Percentiles rank a stretch among this genome's conserved stretches.
These are phyloP conservation scores for Pseudogymnoascus sp. DNA, from an alignment of 2,329 filamentous ascomycete species.

Conservation along the genomic window DNA sequence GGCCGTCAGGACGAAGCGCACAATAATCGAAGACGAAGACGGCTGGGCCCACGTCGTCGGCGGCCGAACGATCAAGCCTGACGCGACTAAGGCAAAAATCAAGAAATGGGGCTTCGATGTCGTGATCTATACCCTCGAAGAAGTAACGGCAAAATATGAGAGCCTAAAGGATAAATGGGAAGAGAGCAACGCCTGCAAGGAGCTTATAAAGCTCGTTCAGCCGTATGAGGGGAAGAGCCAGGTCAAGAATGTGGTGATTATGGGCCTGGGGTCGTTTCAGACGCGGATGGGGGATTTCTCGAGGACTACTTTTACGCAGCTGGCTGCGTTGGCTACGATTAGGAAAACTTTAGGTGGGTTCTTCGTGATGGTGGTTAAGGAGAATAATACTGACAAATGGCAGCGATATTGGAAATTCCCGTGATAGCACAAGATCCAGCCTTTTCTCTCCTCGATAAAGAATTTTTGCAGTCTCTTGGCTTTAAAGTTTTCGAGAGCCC, in stretches of 20 bases:
- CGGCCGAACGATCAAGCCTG: not conserved
- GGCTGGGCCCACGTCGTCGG: conserved; percentile 32
- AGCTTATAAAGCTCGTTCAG: conserved; percentile 13
- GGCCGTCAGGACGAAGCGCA: conserved; percentile 25
- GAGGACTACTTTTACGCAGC: conserved; percentile 25
- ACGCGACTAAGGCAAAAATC: not conserved
- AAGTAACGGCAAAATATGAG: conserved; percentile 23
- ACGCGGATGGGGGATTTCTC: conserved; percentile 25
- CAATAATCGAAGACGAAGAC: conserved; percentile 25
- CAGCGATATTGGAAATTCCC: not conserved
- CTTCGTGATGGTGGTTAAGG: not conserved
- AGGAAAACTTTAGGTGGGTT: conserved; percentile 18
- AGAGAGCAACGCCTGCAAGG: conserved; percentile 17
- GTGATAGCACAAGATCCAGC: conserved; percentile 28
- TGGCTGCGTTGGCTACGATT: conserved; percentile 26
- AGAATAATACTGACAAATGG: not conserved
- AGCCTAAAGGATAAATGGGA: conserved; percentile 25
- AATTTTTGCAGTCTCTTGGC: conserved; percentile 23
- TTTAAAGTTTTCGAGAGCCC: conserved; percentile 26
- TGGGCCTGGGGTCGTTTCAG: conserved; percentile 29
- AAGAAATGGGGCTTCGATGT: conserved; percentile 1
- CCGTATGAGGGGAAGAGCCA: conserved; percentile 13
- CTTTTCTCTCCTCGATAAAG: conserved; percentile 26
- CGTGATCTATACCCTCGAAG: conserved; percentile 19
- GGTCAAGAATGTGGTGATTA: conserved; percentile 24